Percentiles rank a stretch among this genome's conserved stretches.
Evolutionary conservation across 225 moss, liverwort and hornwort genomes (phyloP).

Genomic region (Climacium dendroides): DNA sequence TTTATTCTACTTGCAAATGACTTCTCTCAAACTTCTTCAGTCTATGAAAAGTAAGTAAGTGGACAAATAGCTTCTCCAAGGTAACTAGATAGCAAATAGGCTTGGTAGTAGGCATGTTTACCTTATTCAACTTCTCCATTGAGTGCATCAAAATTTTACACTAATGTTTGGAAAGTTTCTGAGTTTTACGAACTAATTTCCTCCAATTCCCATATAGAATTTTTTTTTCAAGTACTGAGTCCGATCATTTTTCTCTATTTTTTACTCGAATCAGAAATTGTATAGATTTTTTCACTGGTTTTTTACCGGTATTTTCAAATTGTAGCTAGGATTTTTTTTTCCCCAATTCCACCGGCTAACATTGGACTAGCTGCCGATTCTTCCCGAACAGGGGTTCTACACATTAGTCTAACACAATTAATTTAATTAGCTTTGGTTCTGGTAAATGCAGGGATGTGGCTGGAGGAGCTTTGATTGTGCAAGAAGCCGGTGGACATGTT

Average conservation of each 20-base stretch:
- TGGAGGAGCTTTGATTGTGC: slow-evolving; percentile 65
- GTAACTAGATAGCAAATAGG: background rate
- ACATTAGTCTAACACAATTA: background rate
- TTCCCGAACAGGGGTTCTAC: too few species aligned
- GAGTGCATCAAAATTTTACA: background rate
- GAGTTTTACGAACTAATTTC: too few species aligned
- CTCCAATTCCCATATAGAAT: too few species aligned
- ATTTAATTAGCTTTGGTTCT: background rate
- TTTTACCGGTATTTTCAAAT: too few species aligned
- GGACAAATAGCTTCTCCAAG: background rate
- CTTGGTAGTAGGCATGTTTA: background rate
- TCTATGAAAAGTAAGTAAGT: background rate
- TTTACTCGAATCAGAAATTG: too few species aligned
- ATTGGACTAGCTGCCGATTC: too few species aligned
- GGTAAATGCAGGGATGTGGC: slow-evolving; percentile 66
- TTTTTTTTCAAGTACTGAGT: too few species aligned
- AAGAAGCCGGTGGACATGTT: slow-evolving; percentile 73
- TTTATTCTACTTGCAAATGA: background rate
- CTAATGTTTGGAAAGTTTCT: too few species aligned
- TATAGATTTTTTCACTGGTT: too few species aligned
- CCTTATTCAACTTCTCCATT: background rate
- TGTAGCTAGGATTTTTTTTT: too few species aligned
- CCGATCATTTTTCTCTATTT: too few species aligned
- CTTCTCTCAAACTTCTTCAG: background rate
- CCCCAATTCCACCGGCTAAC: too few species aligned